Evolutionary conservation across 2,329 filamentous ascomycete genomes (phyloP), one percentile per base, ranked within the genome.

Genomic region (Nigrograna mackinnonii): DNA sequence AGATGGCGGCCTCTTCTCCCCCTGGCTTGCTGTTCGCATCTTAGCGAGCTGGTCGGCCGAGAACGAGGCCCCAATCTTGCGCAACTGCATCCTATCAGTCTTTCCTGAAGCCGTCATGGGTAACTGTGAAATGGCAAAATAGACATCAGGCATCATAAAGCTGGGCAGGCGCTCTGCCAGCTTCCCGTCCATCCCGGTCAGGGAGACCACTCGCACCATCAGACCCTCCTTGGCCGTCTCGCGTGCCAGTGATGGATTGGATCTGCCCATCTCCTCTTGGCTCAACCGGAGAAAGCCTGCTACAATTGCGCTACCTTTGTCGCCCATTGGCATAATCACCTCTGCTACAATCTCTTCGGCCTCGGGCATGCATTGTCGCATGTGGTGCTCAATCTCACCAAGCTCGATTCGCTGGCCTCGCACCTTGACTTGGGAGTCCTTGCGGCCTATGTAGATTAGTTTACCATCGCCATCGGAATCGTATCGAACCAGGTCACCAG

Each of bases 401-500:
- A 48, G 33, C 35, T 50, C 47, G 20, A 50, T 37, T 21, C 47
- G 33, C 31, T 46, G 42, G 16, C 48, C 48, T 14, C 40, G 35
- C n/a, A 51, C 14, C 43, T 51, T 51, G 5, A 51, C 39, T 35
- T 49, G 46, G 7, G 12, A 22, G 18, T 52, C 49, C 19, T 43
- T 47, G 7, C 49, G 37, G 12, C 37, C 41, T 21, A 40, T 22
- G 35, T 34, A 52, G 4, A 17, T n/a, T 12, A 52, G 28, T 14
- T 11, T 28, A n/a, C 47, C 49, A 17, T 51, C 46, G 5, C 18
- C 14, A 21, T 21, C 33, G 7, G 37, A 17, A 7, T 32, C 3
- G 16, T 42, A 35, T 11, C 76, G 67, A 33, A 73, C 72, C 35
- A 74, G 68, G 14, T 79, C 77, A 0, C 76, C 77, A 1, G 77